Base-by-base conservation (phyloP, 2,329 filamentous ascomycete species). In the Calonectria leucothoes region DNA sequence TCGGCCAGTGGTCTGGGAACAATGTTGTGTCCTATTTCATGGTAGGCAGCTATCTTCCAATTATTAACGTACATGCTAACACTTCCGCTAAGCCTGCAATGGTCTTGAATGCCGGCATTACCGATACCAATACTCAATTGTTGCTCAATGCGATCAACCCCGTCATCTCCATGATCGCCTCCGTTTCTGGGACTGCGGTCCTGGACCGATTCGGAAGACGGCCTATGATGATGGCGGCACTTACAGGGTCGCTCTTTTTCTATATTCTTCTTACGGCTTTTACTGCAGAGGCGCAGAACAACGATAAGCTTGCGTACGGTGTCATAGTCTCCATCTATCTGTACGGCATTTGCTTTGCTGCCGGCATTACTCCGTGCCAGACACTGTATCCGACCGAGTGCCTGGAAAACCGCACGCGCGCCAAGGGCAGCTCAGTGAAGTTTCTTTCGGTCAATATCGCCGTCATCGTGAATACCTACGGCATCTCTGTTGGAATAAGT, bases 81-180 rank as follows among this genome's bases (percentile, higher is more conserved):
- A 45, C 23, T 23, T 6, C n/a, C n/a, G 12, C 42, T 10, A 45
- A 65, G 61, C 77, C 75, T 8, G 80, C 87, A 64, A 86, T 91
- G 35, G 83, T 91, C 63, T 82, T 87, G 63, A 87, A 86, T 8
- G 88, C 88, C 51, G 89, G 89, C n/a, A 85, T 88, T 75, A 84
- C 79, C 2, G 80, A 84, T 65, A 25, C 65, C 10, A 75, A 79
- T 49, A 74, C 76, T 20, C 85, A 88, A 76, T 83, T 86, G 61
- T 87, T 89, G 76, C 85, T 91, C 73, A 88, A 86, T n/a, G 85
- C 90, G 37, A 88, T 88, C 78, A 87, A 89, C 81, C 85, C 85
- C 27, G 86, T 86, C 69, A 85, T 88, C 77, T 86, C 88, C 75
- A 87, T 89, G 78, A 77, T 86, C 67, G 87, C 85, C 74, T 87